These are phyloP conservation scores for Turritis glabra DNA, from an alignment of 345 rosid species.

Conservation along the genomic window DNA sequence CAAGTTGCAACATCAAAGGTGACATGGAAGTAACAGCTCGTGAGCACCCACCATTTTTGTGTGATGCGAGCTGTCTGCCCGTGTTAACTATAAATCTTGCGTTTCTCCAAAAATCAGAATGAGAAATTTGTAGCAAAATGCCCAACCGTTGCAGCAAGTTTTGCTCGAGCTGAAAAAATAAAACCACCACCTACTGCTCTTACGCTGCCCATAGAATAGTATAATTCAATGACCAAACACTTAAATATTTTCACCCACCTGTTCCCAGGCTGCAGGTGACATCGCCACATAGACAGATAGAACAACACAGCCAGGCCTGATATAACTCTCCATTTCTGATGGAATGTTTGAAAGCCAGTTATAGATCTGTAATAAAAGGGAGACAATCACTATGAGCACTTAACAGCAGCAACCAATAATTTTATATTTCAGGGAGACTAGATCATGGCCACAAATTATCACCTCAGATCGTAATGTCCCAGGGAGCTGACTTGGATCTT, in stretches of 20 bases:
- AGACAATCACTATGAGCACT: conserved; percentile 8
- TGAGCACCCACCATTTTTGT: conserved; percentile 60
- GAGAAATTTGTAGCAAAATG: conserved; percentile 58
- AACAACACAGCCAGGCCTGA: conserved; percentile 93
- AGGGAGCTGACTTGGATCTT: conserved; percentile 79
- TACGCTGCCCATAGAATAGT: conserved; percentile 40
- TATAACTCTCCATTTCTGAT: conserved; percentile 94
- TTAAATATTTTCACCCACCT: conserved; percentile 52
- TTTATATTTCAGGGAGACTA: neutral
- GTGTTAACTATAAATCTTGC: conserved; percentile 71
- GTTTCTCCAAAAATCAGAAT: conserved; percentile 68
- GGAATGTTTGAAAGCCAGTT: conserved; percentile 92
- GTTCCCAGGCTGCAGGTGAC: conserved; percentile 69
- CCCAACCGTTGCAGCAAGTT: conserved; percentile 54
- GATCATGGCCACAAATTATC: neutral
- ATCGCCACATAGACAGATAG: conserved; percentile 78
- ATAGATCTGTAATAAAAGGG: conserved; percentile 56
- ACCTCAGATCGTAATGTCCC: conserved; percentile 67
- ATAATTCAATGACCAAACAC: conserved; percentile 12
- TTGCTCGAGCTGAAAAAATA: conserved; percentile 64
- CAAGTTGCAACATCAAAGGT: neutral
- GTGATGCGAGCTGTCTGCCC: conserved; percentile 67
- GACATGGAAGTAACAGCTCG: conserved; percentile 1
- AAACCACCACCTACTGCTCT: conserved; percentile 12
- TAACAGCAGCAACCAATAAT: conserved; percentile 7